A percentile compares a stretch with the other conserved stretches of the same genome.
Evolutionary conservation across 2,329 filamentous ascomycete species (phyloP).

Genomic region (Fonsecaea monophora): DNA sequence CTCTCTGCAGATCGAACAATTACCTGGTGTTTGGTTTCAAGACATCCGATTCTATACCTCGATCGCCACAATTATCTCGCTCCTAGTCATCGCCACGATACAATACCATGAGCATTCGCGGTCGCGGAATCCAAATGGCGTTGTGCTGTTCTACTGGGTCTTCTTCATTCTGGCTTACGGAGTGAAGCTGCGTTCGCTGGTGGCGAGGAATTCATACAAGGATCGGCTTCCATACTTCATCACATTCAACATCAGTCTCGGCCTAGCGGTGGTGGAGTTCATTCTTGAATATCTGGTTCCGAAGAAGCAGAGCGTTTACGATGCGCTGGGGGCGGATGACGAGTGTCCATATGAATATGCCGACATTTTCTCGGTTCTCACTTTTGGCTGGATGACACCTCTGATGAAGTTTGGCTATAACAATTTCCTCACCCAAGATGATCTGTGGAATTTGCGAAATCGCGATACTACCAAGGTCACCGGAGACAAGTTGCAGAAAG

Average conservation of each 20-base stretch:
- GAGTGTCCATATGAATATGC: constrained; percentile 84
- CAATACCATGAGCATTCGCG: constrained; percentile 88
- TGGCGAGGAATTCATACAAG: constrained; percentile 76
- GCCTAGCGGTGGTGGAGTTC: constrained; percentile 73
- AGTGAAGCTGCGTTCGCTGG: constrained; percentile 84
- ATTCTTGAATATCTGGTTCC: constrained; percentile 84
- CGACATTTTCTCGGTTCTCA: constrained; percentile 89
- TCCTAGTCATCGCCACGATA: constrained; percentile 75
- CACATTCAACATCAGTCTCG: constrained; percentile 74
- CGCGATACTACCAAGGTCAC: constrained; percentile 80
- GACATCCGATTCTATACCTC: constrained; percentile 90
- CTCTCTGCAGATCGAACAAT: constrained; percentile 74
- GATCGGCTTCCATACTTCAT: constrained; percentile 76
- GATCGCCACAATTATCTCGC: constrained; percentile 71
- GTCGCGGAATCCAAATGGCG: constrained; percentile 82
- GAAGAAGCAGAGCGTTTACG: constrained; percentile 74
- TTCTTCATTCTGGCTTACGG: constrained; percentile 78
- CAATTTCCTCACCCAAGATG: constrained; percentile 88
- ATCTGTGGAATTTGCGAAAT: constrained; percentile 89
- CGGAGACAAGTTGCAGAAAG: constrained; percentile 70
- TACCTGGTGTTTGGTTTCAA: constrained; percentile 72
- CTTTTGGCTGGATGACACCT: constrained; percentile 98
- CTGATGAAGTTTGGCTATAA: constrained; percentile 96
- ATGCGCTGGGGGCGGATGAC: constrained; percentile 70
- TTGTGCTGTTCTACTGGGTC: constrained; percentile 91